Evolutionary conservation across 495 filamentous ascomycete genomes (phyloP), one percentile per base, ranked within the genome.

Genomic region (Trichoderma asperelloides): DNA sequence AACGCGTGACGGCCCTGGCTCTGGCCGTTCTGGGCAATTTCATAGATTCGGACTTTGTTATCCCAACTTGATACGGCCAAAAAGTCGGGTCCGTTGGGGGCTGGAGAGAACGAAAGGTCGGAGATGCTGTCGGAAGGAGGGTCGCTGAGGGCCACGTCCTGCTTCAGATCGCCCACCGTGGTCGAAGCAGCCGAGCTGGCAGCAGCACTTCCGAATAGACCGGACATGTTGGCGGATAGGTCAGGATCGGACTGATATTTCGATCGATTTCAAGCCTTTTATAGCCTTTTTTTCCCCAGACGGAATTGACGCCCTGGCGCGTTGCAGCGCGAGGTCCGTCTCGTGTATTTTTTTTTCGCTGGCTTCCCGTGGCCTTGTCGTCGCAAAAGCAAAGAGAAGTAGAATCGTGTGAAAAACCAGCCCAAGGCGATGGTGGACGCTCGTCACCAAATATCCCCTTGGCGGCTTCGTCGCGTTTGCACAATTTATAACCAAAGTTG

Each of bases 41-140:
- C 89, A 79, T 96, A 97, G 70, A 96, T 90, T 69, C 91, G 89
- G 67, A 94, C 90, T 72, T 92, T 93, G 77, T 92, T 92, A 77
- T 97, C 93, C 92, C 92, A 97, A 62, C 90, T 93, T 39, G 91
- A 81, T 27, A 94, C 90, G 12, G 93, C 91, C 1, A 97, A 79
- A 73, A 91, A 86, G 67, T 96, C 90, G 67, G 65, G 79, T 71
- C 65, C 68, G 67, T n/a, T 73, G 72, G 63, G 69, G 72, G 39
- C 78, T 3, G 90, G 87, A 62, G 90, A 92, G 78, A 94, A 96
- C 23, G 82, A 82, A 67, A 97, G 76, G 70, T 91, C 90, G 18
- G 90, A 89, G 72, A 96, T 92, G 75, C 89, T 88, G 77, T 97
- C 93, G 68, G 91, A 86, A 40, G 92, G 95, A 16, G 90, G 90